phyloP scores from a whole-genome alignment of 805 yeast species.

The Danielia reshetovae region DNA sequence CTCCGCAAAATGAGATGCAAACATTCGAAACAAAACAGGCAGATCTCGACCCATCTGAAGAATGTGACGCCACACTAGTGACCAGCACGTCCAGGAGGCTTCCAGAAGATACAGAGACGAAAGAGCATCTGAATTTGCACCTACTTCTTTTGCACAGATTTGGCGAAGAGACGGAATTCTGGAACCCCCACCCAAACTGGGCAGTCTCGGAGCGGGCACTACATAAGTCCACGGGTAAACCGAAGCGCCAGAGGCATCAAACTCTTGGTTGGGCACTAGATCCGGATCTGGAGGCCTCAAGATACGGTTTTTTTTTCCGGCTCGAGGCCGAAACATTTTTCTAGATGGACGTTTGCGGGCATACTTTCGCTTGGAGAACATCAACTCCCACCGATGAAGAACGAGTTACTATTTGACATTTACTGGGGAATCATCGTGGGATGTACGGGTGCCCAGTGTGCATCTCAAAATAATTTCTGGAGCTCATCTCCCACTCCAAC shows the following conservation, averaged over 20 bases:
- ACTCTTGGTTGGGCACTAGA: slow-evolving; percentile 6
- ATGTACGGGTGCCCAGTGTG: no score
- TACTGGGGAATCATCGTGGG: slow-evolving; percentile 1
- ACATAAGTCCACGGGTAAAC: slow-evolving; percentile 16
- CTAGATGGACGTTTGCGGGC: background rate
- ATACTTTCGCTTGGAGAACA: background rate
- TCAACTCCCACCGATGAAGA: no score
- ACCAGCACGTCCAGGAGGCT: slow-evolving; percentile 29
- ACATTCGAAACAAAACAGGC: slow-evolving; percentile 24
- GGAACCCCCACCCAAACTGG: no score
- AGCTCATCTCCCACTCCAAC: slow-evolving; percentile 12
- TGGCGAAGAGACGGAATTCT: slow-evolving; percentile 13
- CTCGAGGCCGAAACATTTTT: slow-evolving; percentile 6
- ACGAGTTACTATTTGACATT: slow-evolving; percentile 4
- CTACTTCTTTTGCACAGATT: slow-evolving; percentile 27
- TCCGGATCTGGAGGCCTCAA: slow-evolving; percentile 6
- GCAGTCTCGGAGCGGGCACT: slow-evolving; percentile 2
- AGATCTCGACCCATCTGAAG: slow-evolving; percentile 25
- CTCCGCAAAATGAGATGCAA: slow-evolving; percentile 20
- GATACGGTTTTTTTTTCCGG: slow-evolving; percentile 4
- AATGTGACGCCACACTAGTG: slow-evolving; percentile 29
- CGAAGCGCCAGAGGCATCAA: slow-evolving; percentile 14
- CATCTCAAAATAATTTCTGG: background rate
- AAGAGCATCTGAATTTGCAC: slow-evolving; percentile 23
- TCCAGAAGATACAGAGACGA: slow-evolving; percentile 16